Conservation (phyloP, 805 yeast genomes). For the Ogataea parapolymorpha region DNA sequence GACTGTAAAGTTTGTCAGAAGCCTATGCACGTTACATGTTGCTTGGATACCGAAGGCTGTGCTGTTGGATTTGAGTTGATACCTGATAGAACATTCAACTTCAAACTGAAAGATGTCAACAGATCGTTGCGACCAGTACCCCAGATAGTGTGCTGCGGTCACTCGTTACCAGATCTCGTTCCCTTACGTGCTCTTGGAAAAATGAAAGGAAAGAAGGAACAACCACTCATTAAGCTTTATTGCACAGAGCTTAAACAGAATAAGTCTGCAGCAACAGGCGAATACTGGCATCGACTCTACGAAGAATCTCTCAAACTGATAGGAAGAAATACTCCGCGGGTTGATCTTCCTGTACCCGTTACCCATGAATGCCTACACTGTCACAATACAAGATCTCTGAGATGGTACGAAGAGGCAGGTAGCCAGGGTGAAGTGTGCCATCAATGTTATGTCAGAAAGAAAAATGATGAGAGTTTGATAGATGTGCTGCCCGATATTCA, state of each 20-base stretch:
- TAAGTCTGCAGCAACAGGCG: constrained; percentile 4
- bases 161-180: constrained; percentile 26
- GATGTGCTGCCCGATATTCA: constrained; percentile 26
- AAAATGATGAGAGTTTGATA: constrained; percentile 21
- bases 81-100: constrained; percentile 16
- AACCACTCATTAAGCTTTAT: constrained; percentile 41
- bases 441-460: constrained; percentile 25
- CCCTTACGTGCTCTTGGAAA: constrained; percentile 33
- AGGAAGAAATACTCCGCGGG: not conserved
- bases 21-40: constrained; percentile 55
- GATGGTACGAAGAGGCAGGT: constrained; percentile 19
- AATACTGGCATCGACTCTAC: constrained; percentile 12
- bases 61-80: constrained; percentile 52
- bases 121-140: constrained; percentile 43
- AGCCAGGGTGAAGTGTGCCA: constrained; percentile 19
- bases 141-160: constrained; percentile 41
- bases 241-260: constrained; percentile 33
- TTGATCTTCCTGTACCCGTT: not conserved
- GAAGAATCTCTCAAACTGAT: constrained; percentile 1
- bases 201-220: constrained; percentile 23
- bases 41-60: constrained; percentile 44
- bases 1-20: constrained; percentile 45
- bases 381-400: constrained; percentile 18
- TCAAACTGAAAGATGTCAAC: constrained; percentile 23
- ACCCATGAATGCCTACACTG: constrained; percentile 19